Evolutionary conservation across 805 yeast genomes (phyloP).

Genomic region (Pichia exigua): DNA sequence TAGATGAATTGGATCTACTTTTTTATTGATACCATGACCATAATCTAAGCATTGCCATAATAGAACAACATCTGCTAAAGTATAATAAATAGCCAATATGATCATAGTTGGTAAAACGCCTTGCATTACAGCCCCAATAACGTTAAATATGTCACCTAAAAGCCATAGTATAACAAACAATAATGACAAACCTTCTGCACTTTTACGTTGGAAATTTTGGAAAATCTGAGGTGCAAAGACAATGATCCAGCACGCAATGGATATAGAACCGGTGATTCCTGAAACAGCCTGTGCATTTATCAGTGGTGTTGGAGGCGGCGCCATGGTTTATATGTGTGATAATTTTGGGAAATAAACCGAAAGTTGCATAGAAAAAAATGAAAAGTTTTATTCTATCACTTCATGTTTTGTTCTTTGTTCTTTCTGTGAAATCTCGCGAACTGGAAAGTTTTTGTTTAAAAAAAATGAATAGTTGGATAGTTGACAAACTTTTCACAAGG

Average conservation of each 20-base stretch:
- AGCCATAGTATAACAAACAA: slow-evolving; percentile 87
- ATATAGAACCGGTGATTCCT: slow-evolving; percentile 79
- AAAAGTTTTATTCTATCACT: background rate
- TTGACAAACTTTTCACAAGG: too few species aligned
- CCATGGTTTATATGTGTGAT: slow-evolving; percentile 25
- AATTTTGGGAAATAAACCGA: background rate
- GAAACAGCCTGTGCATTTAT: slow-evolving; percentile 65
- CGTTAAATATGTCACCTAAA: slow-evolving; percentile 89
- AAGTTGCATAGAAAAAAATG: background rate
- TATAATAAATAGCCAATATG: slow-evolving; percentile 84
- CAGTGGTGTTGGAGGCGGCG: slow-evolving; percentile 59
- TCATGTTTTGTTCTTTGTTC: background rate
- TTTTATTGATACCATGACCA: slow-evolving; percentile 43
- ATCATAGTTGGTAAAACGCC: slow-evolving; percentile 93
- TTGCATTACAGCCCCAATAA: slow-evolving; percentile 83
- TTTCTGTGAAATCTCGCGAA: too few species aligned
- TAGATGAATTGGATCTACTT: slow-evolving; percentile 67
- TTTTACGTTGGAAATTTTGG: slow-evolving; percentile 78
- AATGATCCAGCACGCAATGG: slow-evolving; percentile 95
- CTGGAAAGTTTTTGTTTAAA: too few species aligned
- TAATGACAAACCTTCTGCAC: slow-evolving; percentile 84
- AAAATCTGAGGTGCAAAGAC: slow-evolving; percentile 96
- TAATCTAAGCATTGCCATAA: slow-evolving; percentile 79
- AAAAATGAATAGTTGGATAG: too few species aligned
- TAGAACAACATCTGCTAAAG: slow-evolving; percentile 80